Base-by-base conservation (phyloP, 75 land plant genomes). In the Cunninghamia lanceolata region DNA sequence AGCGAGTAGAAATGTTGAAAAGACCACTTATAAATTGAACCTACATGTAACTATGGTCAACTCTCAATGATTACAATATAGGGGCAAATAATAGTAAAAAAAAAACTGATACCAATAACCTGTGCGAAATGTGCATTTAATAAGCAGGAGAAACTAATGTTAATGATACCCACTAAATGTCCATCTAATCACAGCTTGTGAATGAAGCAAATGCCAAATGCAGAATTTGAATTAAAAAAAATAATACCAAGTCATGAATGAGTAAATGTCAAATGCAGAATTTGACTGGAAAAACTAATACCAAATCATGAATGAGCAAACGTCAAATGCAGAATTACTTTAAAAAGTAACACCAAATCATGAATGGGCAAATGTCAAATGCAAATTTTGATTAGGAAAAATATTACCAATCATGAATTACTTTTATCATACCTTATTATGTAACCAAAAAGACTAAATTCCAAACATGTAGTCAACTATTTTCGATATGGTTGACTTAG, bases 391-490 rank as follows among this genome's bases (percentile, higher is more conserved):
- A 63, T 15, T 50, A 1, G 15, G 15, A 50, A 50, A 50, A 50
- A 50, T 50, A 9, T 21, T 66, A 66, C 15, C 36, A 11, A 71
- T 71, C 75, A 71, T 71, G 38, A 59, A 71, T 63, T 59, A 34
- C 4, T 11, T 32, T 10, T 71, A 71, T 25, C 38, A 71, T 71
- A 34, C 11, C 36, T 71, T 71, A 34, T 34, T 71, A 71, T 32
- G 34, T 71, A 71, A 71, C 0, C 34, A 71, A 34, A 71, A 34
- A 10, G 36, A 52, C 88, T 85, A 94, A 54, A 95, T 82, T 39
- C 99, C 99, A 88, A 98, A 98, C 90, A 98, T 92, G 80, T 95
- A 87, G 86, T 98, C 99, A 88, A 93, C 92, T 74, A 95, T 63
- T 85, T 95, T 98, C 47, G 99, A 98, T 46, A 95, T 82, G 82